Evolutionary conservation across 352 stramenopile species (phyloP), one percentile per base, ranked within the genome.

Genomic region (Phytophthora citrophthora): DNA sequence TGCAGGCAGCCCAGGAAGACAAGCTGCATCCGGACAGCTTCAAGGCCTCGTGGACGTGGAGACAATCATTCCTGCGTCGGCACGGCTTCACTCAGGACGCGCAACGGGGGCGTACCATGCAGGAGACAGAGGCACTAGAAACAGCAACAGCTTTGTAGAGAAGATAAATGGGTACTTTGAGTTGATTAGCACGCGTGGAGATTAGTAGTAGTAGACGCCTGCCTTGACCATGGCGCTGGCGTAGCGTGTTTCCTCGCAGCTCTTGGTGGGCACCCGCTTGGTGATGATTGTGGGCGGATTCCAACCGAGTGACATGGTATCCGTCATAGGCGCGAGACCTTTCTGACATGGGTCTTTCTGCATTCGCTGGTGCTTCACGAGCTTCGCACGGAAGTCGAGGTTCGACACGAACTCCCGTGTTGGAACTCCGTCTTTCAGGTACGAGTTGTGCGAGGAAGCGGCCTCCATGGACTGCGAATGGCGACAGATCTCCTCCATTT

Each of bases 161-260:
- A 38, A 60, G 38, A 52, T 53, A 53, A 10, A 51, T 43, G 26
- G 11, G 10, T 5, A 40, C 5, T 29, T 54, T 43, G 39, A 12
- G 32, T 27, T 34, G n/a, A 9, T 50, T 18, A 43, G 16, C 2
- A 26, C 16, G 29, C 47, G n/a, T 5, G 20, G 46, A 7, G 27
- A 4, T 12, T 61, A 91, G 61, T 88, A 88, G 65, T 91, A 91
- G 65, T 89, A 89, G 39, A 89, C 78, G 34, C 79, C 82, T 2
- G 80, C 82, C 56, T 91, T 91, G 60, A 89, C 76, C 79, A 89
- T 91, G 48, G 80, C 82, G 68, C 77, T 86, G 24, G 82, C 80
- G 63, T 77, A 89, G 23, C 72, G 68, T 7, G 82, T 91, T 51
- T 91, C 82, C 26, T 89, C 82, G 56, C 82, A 91, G 66, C 80